Evolutionary conservation across 306 rosid species (phyloP), one percentile per base, ranked within the genome.

Genomic region (Castanea crenata): DNA sequence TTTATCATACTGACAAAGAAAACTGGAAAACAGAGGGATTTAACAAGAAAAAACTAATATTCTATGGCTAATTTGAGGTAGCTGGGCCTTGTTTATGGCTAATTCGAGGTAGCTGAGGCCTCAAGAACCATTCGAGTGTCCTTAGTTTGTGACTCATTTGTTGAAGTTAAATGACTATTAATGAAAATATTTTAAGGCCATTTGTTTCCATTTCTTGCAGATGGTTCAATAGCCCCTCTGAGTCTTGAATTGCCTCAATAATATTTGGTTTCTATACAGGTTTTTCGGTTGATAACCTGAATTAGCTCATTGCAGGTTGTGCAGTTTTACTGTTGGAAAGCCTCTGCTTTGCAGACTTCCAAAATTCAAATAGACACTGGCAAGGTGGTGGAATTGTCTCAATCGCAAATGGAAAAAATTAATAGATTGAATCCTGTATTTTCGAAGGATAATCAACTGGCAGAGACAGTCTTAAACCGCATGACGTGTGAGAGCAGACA

Each of bases 241-340:
- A 59, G 13, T 10, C 31, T 9, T 11, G 8, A 20, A 23, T 12
- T 23, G 13, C 31, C 67, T 59, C 13, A 49, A 49, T 21, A 23
- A 23, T 20, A 11, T 25, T 25, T 25, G 67, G 3, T 59, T 59
- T 25, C 32, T 81, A 57, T 75, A 19, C 52, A 74, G 61, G 72
- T 31, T 31, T 80, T 56, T 80, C 27, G 58, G 1, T 10, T 14
- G 63, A 55, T 63, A 55, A 44, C 55, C 77, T 57, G 52, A 77
- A 73, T 51, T 13, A 9, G 13, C 69, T 55, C 56, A 35, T 68
- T 77, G 69, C 92, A 95, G 99, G 90, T 90, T 27, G 91, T 87
- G 78, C 92, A 91, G 69, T 93, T 81, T 85, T 83, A 75, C 76
- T 65, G 76, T 83, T 95, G 98, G 98, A 85, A 84, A 84, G 86